Percentiles rank a stretch among this genome's conserved stretches.
Evolutionary conservation across 768 basidiomycete species (phyloP).

Genomic region (Pisolithus albus): DNA sequence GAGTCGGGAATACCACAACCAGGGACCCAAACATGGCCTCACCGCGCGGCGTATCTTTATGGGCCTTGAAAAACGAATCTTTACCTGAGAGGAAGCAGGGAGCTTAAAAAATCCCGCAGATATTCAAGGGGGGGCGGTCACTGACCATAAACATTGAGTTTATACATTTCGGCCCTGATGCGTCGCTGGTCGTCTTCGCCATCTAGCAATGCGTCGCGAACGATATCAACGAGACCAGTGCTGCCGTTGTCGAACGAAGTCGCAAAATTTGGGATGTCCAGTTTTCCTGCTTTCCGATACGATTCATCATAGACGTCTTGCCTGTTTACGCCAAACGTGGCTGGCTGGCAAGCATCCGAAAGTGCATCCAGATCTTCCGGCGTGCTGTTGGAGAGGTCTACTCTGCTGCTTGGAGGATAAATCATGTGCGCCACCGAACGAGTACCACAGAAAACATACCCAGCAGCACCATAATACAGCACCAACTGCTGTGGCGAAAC

Average conservation of each 20-base stretch:
- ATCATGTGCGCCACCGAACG: too few relatives aligned
- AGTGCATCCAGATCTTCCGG: slow-evolving; percentile 16
- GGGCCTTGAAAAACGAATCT: slow-evolving; percentile 44
- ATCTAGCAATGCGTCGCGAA: slow-evolving; percentile 18
- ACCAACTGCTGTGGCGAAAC: too few relatives aligned
- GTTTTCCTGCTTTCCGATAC: slow-evolving; percentile 40
- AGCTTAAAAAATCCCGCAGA: neutral
- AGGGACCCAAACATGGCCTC: slow-evolving; percentile 46
- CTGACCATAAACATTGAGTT: slow-evolving; percentile 42
- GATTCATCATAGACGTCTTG: slow-evolving; percentile 37
- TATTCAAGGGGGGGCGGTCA: neutral
- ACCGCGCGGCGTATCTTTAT: slow-evolving; percentile 41
- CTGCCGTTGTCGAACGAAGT: slow-evolving; percentile 25
- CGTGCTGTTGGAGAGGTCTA: too few relatives aligned
- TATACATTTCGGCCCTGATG: slow-evolving; percentile 34
- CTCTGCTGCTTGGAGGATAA: too few relatives aligned
- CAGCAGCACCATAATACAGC: too few relatives aligned
- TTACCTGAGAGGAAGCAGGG: slow-evolving; percentile 20
- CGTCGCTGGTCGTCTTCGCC: slow-evolving; percentile 18
- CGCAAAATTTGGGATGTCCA: slow-evolving; percentile 32
- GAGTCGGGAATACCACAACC: slow-evolving; percentile 43
- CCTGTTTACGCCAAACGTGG: slow-evolving; percentile 32
- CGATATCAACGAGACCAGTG: slow-evolving; percentile 22
- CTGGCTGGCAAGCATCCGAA: slow-evolving; percentile 31
- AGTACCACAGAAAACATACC: too few relatives aligned